Evolutionary conservation across 768 basidiomycete genomes (phyloP).

Genomic region (Sistotremastrum suecicum): DNA sequence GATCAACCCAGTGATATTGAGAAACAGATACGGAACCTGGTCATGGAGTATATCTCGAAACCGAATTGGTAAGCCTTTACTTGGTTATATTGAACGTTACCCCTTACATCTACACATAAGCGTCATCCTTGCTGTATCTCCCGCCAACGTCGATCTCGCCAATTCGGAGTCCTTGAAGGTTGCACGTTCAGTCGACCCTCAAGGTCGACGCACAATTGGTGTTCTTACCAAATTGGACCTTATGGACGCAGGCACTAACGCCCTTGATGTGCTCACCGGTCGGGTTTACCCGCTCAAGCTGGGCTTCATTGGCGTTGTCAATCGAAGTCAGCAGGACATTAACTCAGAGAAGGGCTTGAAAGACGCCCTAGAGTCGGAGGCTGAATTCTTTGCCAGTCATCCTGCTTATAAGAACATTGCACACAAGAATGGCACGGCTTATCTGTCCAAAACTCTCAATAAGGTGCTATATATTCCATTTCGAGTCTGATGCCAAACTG

Average conservation of each 20-base stretch:
- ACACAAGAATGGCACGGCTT: conserved; percentile 95
- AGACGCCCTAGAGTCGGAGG: conserved; percentile 74
- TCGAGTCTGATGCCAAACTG: background rate
- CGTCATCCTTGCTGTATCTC: conserved; percentile 92
- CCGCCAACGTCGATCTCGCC: conserved; percentile 96
- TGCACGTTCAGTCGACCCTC: conserved; percentile 88
- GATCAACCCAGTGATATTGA: conserved; percentile 99
- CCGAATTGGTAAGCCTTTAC: conserved; percentile 65
- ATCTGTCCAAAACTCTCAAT: conserved; percentile 85
- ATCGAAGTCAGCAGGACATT: conserved; percentile 96
- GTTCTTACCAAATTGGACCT: conserved; percentile 95
- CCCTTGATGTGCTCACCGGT: conserved; percentile 88
- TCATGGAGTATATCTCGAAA: conserved; percentile 93
- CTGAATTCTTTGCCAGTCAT: conserved; percentile 84
- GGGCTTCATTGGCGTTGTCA: conserved; percentile 96
- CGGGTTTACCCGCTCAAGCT: conserved; percentile 96
- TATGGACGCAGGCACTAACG: conserved; percentile 99
- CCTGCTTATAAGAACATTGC: conserved; percentile 89
- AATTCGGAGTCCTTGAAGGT: conserved; percentile 97
- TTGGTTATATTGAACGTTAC: background rate
- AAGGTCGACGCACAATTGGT: conserved; percentile 92
- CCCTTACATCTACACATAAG: conserved; percentile 24
- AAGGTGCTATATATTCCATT: conserved; percentile 35
- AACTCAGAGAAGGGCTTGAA: conserved; percentile 72
- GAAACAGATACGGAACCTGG: conserved; percentile 84